Conservation (phyloP, 768 basidiomycete genomes). For the Daedalea quercina region DNA sequence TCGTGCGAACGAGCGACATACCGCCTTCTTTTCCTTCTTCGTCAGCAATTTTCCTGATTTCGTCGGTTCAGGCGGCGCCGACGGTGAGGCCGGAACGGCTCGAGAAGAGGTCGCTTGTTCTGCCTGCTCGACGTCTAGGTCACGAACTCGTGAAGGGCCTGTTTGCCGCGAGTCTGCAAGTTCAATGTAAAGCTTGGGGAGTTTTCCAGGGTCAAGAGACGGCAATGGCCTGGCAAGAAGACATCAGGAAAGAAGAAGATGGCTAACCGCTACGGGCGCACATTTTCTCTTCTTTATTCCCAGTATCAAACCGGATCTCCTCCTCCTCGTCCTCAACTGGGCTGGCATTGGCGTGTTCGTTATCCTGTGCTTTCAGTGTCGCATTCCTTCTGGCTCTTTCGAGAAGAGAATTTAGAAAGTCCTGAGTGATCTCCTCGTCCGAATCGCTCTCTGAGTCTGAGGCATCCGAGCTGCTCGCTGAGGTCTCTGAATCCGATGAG, state of each 20-base stretch:
- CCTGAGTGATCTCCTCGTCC: slow-evolving; percentile 45
- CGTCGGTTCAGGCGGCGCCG: slow-evolving; percentile 52
- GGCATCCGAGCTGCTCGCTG: slow-evolving; percentile 13
- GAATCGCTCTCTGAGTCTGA: slow-evolving; percentile 23
- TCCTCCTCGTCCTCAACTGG: slow-evolving; percentile 36
- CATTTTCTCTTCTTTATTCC: slow-evolving; percentile 9
- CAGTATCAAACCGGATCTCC: slow-evolving; percentile 39
- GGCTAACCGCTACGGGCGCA: slow-evolving; percentile 6
- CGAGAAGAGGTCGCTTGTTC: slow-evolving; percentile 44
- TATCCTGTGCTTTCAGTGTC: slow-evolving; percentile 4
- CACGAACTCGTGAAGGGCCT: slow-evolving; percentile 42
- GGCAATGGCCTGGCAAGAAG: slow-evolving; percentile 46
- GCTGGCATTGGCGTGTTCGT: slow-evolving; percentile 12
- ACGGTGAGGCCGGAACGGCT: slow-evolving; percentile 51
- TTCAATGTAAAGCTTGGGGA: slow-evolving; percentile 61
- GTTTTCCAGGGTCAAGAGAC: slow-evolving; percentile 52
- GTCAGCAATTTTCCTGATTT: slow-evolving; percentile 63
- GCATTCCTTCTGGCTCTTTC: slow-evolving; percentile 54
- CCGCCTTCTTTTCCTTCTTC: slow-evolving; percentile 67
- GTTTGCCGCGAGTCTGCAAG: slow-evolving; percentile 37
- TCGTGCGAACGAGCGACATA: slow-evolving; percentile 24
- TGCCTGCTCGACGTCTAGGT: slow-evolving; percentile 53
- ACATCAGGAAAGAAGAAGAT: slow-evolving; percentile 23
- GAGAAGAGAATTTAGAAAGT: slow-evolving; percentile 57
- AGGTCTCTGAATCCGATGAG: background rate